Evolutionary conservation across 768 basidiomycete species (phyloP).

Genomic region (Boletus sensibilis): DNA sequence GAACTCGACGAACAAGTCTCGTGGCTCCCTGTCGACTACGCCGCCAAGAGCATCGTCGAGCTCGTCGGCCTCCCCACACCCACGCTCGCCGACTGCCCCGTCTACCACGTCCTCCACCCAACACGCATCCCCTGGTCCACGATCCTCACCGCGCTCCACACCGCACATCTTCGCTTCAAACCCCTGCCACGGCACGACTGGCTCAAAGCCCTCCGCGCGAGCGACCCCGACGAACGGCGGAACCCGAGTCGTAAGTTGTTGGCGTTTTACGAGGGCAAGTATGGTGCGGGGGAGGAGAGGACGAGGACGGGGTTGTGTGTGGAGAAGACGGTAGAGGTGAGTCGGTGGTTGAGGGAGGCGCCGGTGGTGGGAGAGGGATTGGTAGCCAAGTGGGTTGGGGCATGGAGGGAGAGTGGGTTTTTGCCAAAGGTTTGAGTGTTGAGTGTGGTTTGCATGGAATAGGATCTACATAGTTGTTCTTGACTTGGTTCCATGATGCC

Average conservation of each 20-base stretch:
- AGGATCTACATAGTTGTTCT: neutral
- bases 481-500: no score
- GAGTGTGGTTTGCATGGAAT: neutral
- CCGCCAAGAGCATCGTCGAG: conserved; percentile 47
- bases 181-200: conserved; percentile 20
- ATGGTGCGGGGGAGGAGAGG: conserved; percentile 16
- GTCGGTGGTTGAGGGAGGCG: conserved; percentile 17
- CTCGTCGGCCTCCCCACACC: conserved; percentile 29
- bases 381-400: conserved; percentile 41
- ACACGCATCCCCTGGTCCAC: conserved; percentile 34
- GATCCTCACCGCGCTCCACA: conserved; percentile 39
- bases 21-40: conserved; percentile 56
- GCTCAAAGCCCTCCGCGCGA: conserved; percentile 23
- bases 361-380: conserved; percentile 25
- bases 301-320: conserved; percentile 11
- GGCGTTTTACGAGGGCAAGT: conserved; percentile 26
- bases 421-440: conserved; percentile 5
- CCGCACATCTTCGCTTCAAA: conserved; percentile 35
- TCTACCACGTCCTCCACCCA: conserved; percentile 24
- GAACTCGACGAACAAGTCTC: conserved; percentile 32
- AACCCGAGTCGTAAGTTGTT: conserved; percentile 28
- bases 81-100: conserved; percentile 13
- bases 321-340: conserved; percentile 8
- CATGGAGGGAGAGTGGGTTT: conserved; percentile 45
- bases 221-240: conserved; percentile 21